Conservation (phyloP, 1,139 yeast genomes). For the Petasospora fabianii region DNA sequence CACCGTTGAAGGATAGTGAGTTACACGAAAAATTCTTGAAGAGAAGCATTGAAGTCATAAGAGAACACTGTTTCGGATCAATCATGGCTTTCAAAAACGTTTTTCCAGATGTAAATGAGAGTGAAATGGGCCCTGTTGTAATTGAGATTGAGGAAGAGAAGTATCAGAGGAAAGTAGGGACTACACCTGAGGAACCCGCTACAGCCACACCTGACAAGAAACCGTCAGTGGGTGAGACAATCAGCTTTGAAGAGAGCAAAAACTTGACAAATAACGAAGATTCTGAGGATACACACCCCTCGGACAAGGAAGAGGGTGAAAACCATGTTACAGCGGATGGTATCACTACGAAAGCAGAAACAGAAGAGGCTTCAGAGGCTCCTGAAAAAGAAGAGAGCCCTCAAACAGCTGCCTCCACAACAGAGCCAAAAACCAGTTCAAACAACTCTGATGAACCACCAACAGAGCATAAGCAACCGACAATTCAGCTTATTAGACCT, state of each 20-base stretch:
- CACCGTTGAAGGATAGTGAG: conserved; percentile 47
- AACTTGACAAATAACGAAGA: no score
- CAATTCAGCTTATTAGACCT: conserved; percentile 16
- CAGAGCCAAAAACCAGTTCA: not conserved
- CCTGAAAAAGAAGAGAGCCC: not conserved
- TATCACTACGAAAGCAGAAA: no score
- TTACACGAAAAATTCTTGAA: conserved; percentile 62
- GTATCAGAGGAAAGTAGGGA: no score
- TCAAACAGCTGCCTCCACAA: not conserved
- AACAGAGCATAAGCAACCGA: no score
- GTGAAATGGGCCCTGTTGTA: conserved; percentile 23
- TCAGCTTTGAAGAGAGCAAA: no score
- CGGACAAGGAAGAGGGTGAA: conserved; percentile 9
- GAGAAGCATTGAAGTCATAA: conserved; percentile 72
- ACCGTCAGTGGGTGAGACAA: no score
- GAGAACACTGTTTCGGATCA: conserved; percentile 78
- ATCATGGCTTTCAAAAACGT: conserved; percentile 63
- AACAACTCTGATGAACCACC: not conserved
- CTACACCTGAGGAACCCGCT: no score
- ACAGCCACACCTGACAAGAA: no score
- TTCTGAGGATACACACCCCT: not conserved
- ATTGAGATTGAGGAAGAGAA: conserved; percentile 11
- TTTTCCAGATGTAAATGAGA: conserved; percentile 40
- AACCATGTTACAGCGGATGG: no score
- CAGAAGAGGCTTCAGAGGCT: not conserved